Evolutionary conservation across 345 rosid genomes (phyloP), one percentile per base, ranked within the genome.

Genomic region (Dovyalis caffra): DNA sequence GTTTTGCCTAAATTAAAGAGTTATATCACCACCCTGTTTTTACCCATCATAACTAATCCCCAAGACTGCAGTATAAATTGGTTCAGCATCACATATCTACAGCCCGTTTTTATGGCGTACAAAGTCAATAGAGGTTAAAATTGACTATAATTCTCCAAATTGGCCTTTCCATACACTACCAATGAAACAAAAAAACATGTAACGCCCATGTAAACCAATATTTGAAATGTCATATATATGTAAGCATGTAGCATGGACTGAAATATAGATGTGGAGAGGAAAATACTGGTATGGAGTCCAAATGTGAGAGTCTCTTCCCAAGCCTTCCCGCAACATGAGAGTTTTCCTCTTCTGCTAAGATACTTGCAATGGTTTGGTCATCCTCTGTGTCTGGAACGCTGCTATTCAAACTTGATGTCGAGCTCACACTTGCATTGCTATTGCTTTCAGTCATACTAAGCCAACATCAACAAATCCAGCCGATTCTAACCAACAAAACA

Each of bases 261-360:
- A 35, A 5, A 63, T 12, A 20, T 70, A 28, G 67, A 20, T 9
- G 26, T n/a, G 70, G 53, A 77, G 35, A 63, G 74, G 81, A 57
- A 68, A 57, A 65, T 85, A 94, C 98, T 4, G 97, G 97, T 74
- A 94, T 89, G 68, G 98, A 94, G 81, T 88, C 97, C 76, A 94
- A 78, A 84, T 94, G 98, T 62, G 95, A 92, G 32, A 94, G 86
- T 74, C 95, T 86, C 86, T 85, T 94, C 67, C 91, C 95, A 74
- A 94, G 98, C 85, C 8, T 81, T 29, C 85, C 84, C 10, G 81
- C 87, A 43, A 72, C 69, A 63, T 58, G 79, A 5, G 87, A 82
- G 25, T 77, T 84, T 77, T 88, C 95, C 32, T 88, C 97, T 80
- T 85, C 87, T 0, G 95, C 91, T 81, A 92, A 80, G 71, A 94